A percentile compares a stretch with the other conserved stretches of the same genome.
phyloP scores from a whole-genome alignment of 768 basidiomycete species.

The Mycena rosella region DNA sequence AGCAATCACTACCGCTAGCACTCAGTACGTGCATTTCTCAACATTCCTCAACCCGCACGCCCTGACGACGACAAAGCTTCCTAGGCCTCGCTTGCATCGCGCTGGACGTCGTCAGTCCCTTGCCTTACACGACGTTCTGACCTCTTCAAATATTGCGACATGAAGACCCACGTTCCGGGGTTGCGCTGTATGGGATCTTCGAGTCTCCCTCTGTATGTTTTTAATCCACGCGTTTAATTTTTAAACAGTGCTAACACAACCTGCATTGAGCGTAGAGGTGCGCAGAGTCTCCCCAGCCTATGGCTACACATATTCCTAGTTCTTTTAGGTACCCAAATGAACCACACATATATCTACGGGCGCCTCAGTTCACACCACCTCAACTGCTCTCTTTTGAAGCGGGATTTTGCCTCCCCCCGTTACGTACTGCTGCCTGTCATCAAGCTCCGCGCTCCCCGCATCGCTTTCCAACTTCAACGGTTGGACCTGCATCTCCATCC shows the following conservation, averaged over 20 bases:
- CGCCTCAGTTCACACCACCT: too few relatives aligned
- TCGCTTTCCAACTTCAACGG: neutral
- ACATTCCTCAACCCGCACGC: neutral
- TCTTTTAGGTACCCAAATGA: too few relatives aligned
- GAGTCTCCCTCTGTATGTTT: neutral
- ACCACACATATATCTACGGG: too few relatives aligned
- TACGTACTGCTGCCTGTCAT: too few relatives aligned
- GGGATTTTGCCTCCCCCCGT: too few relatives aligned
- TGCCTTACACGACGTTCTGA: too few relatives aligned
- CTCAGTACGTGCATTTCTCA: neutral
- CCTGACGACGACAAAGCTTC: neutral
- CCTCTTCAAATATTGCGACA: neutral
- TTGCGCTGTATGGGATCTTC: conserved; percentile 1
- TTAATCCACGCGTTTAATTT: too few relatives aligned
- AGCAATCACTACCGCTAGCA: neutral
- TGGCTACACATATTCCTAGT: too few relatives aligned
- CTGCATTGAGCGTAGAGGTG: neutral
- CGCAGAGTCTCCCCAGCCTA: conserved; percentile 4
- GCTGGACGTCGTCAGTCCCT: neutral
- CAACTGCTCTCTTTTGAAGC: too few relatives aligned
- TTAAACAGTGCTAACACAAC: neutral
- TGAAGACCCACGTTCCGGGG: neutral
- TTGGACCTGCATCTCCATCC: neutral
- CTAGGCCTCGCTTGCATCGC: neutral
- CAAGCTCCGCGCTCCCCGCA: too few relatives aligned